These are phyloP conservation scores for Rhizopus delemar DNA, from an alignment of 371 early-diverging fungal species.

Conservation along the genomic window DNA sequence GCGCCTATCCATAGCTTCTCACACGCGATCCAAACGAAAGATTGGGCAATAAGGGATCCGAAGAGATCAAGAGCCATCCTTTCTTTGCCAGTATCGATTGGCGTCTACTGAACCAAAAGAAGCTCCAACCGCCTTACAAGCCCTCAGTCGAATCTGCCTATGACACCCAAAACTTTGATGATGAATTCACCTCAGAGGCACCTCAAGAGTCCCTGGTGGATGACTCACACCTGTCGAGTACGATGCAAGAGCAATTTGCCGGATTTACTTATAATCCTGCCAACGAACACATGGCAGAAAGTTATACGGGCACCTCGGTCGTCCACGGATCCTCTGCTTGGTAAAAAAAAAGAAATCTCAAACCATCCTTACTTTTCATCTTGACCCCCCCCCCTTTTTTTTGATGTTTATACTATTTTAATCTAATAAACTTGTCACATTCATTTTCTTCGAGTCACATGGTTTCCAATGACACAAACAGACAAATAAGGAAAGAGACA, in stretches of 20 bases:
- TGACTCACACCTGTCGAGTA: conserved; percentile 81
- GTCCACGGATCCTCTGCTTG: conserved; percentile 22
- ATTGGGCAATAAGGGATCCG: conserved; percentile 84
- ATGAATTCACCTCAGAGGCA: conserved; percentile 79
- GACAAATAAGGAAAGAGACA: too few species aligned
- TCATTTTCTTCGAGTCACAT: too few species aligned
- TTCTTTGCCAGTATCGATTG: conserved; percentile 95
- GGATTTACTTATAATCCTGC: conserved; percentile 74
- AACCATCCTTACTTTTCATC: too few species aligned
- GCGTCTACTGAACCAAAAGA: conserved; percentile 80
- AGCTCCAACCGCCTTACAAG: conserved; percentile 91
- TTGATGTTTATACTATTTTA: too few species aligned
- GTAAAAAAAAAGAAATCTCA: conserved; percentile 12
- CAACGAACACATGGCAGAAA: conserved; percentile 48
- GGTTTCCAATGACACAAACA: too few species aligned
- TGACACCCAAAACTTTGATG: conserved; percentile 85
- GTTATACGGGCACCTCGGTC: conserved; percentile 29
- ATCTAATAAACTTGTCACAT: too few species aligned
- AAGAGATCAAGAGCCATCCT: conserved; percentile 89
- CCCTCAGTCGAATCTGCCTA: conserved; percentile 80
- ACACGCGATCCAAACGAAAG: conserved; percentile 85
- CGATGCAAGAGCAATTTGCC: conserved; percentile 92
- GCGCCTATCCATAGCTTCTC: conserved; percentile 50
- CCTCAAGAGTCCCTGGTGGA: conserved; percentile 86
- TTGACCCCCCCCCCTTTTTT: too few species aligned